phyloP scores from a whole-genome alignment of 2,329 filamentous ascomycete genomes.

The Fonsecaea erecta region DNA sequence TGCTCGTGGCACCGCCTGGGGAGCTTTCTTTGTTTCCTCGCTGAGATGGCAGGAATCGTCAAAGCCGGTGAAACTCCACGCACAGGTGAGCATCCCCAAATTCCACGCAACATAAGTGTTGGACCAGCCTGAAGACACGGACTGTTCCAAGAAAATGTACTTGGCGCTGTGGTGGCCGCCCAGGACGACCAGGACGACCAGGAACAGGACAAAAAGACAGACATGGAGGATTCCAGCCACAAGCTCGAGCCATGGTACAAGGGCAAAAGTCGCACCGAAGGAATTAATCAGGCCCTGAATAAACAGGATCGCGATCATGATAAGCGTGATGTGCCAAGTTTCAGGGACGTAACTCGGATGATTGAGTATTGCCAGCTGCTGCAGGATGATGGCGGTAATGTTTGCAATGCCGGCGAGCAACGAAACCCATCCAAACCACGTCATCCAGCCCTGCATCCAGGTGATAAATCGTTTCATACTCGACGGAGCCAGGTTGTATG shows the following conservation, averaged over 20 bases:
- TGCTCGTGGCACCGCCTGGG: constrained; percentile 6
- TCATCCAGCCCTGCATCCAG: constrained; percentile 13
- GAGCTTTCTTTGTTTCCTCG: constrained; percentile 10
- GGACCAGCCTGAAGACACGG: constrained; percentile 4
- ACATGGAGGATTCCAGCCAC: constrained; percentile 7
- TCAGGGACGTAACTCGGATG: constrained; percentile 4
- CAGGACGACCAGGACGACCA: constrained; percentile 6
- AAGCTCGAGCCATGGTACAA: constrained; percentile 8
- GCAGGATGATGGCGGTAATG: constrained; percentile 8
- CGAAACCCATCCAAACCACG: constrained; percentile 13
- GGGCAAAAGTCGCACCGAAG: not conserved
- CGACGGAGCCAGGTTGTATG: constrained; percentile 3
- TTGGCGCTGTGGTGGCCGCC: constrained; percentile 3
- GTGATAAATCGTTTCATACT: constrained; percentile 7
- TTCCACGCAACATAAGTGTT: constrained; percentile 8
- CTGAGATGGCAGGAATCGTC: constrained; percentile 11
- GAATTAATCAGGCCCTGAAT: constrained; percentile 10
- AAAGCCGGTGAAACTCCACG: constrained; percentile 11
- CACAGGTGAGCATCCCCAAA: constrained; percentile 7
- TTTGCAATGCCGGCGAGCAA: constrained; percentile 10
- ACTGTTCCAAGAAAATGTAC: constrained; percentile 10
- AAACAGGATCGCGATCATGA: constrained; percentile 8
- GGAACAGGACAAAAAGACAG: constrained; percentile 8
- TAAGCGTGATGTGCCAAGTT: constrained; percentile 7
- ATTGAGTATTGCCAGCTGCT: constrained; percentile 9